Conservation (phyloP, 768 basidiomycete species). For the Steccherinum ochraceum region DNA sequence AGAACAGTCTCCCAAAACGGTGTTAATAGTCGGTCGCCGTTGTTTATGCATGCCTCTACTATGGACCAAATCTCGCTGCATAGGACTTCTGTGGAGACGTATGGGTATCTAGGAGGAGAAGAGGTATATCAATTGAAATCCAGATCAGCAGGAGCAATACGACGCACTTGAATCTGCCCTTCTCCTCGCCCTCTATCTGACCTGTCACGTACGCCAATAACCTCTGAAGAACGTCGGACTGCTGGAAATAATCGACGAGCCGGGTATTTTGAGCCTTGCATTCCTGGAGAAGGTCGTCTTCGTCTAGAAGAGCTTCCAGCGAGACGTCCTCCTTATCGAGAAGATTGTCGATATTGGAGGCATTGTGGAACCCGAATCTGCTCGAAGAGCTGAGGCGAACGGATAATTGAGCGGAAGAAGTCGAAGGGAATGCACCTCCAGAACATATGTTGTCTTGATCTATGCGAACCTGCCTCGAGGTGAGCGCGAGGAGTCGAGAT, state of each 20-base stretch:
- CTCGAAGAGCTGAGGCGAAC: conserved; percentile 8
- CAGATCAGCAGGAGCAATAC: conserved; percentile 2
- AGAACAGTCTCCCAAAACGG: conserved; percentile 92
- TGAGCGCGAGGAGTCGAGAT: neutral
- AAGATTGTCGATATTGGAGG: conserved; percentile 82
- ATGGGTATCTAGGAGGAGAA: conserved; percentile 63
- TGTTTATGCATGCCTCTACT: conserved; percentile 78
- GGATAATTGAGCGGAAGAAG: neutral
- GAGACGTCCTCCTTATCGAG: conserved; percentile 86
- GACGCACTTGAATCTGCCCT: conserved; percentile 76
- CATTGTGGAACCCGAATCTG: conserved; percentile 90
- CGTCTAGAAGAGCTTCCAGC: conserved; percentile 88
- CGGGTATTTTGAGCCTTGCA: conserved; percentile 92
- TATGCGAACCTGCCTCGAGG: neutral
- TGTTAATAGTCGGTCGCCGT: conserved; percentile 62
- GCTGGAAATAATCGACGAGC: conserved; percentile 81
- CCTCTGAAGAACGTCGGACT: conserved; percentile 73
- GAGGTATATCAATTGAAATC: conserved; percentile 7
- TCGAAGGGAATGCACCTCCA: conserved; percentile 34
- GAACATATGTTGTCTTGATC: conserved; percentile 30
- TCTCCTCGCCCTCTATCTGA: conserved; percentile 76
- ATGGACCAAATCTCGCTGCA: conserved; percentile 96
- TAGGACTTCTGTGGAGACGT: conserved; percentile 89
- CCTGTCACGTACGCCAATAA: conserved; percentile 83
- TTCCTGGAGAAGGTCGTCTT: conserved; percentile 90